Base-by-base conservation (phyloP, 1,284 basidiomycete species). In the Tilletia horrida region DNA sequence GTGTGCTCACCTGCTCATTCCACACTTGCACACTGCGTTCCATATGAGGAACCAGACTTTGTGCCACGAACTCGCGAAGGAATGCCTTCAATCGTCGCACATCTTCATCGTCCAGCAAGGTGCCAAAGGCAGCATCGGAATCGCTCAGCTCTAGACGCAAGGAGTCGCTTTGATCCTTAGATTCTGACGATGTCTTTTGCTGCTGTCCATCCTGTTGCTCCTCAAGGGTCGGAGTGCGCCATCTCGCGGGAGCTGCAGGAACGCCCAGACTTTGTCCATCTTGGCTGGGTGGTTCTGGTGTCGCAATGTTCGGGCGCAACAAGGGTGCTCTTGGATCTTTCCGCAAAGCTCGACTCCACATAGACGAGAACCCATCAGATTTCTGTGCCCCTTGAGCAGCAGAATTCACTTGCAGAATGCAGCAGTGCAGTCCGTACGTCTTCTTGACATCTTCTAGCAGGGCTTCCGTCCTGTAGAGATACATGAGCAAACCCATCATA, bases 31-130 rank as follows among this genome's bases (percentile, higher is more conserved):
- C 90, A 77, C 89, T 90, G 73, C 90, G 90, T 83, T 98, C 95
- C 91, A 98, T 93, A 89, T 91, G 97, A 0, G 95, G 95, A 2
- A 97, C 84, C 43, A 98, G 84, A 75, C 90, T 93, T 87, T 93
- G 92, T 3, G 90, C 89, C 1, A 93, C 87, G 73, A 97, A 90
- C 81, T 97, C 95, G 55, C 94, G 87, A 6, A 93, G 87, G 73
- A 97, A 93, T 52, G 88, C 87, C 0, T 89, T 89, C 27, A 91
- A 87, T 69, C 88, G 87, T 69, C 90, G 87, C 11, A 93, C 90
- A 82, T 97, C 94, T 59, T 86, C 85, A 68, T 91, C 88, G 7
- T 85, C 85, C 80, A 96, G 83, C 43, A 29, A 25, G 18, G 25
- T 29, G n/a, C 55, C 55, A 35, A 35, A 59, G 3, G 29, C 31